Evolutionary conservation across 305 asterid species (phyloP).

Genomic region (Plantago rigida): DNA sequence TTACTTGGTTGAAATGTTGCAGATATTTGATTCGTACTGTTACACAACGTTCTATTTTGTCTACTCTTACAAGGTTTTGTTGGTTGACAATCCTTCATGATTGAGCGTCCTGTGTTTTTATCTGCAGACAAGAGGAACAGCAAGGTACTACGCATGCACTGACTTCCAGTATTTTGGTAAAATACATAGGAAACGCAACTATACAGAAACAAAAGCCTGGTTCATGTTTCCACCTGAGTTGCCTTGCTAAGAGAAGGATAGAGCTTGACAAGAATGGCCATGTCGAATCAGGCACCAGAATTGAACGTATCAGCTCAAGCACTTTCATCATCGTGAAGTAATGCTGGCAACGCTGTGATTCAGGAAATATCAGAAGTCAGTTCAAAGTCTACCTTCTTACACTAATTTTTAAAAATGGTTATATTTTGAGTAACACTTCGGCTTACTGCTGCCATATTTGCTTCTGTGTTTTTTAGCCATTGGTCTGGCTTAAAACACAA

Average conservation of each 20-base stretch:
- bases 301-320: not conserved
- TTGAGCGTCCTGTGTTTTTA: constrained; percentile 1
- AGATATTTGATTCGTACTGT: too few species aligned
- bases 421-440: not conserved
- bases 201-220: constrained; percentile 7
- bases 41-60: too few species aligned
- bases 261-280: constrained; percentile 15
- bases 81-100: not conserved
- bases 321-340: not conserved
- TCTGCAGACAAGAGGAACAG: constrained; percentile 37
- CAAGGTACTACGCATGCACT: constrained; percentile 26
- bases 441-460: too few species aligned
- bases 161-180: not conserved
- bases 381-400: not conserved
- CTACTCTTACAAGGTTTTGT: not conserved
- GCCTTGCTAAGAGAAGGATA: constrained; percentile 18
- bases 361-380: not conserved
- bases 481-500: too few species aligned
- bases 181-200: constrained; percentile 5
- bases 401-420: not conserved
- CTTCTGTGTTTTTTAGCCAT: too few species aligned
- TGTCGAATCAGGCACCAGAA: not conserved
- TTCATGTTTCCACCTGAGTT: constrained; percentile 17
- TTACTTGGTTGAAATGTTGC: not conserved
- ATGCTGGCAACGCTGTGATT: not conserved